Percentiles rank a stretch among this genome's conserved stretches.
Evolutionary conservation across 176 grass and related monocot species (phyloP).

Genomic region (Puya raimondii): DNA sequence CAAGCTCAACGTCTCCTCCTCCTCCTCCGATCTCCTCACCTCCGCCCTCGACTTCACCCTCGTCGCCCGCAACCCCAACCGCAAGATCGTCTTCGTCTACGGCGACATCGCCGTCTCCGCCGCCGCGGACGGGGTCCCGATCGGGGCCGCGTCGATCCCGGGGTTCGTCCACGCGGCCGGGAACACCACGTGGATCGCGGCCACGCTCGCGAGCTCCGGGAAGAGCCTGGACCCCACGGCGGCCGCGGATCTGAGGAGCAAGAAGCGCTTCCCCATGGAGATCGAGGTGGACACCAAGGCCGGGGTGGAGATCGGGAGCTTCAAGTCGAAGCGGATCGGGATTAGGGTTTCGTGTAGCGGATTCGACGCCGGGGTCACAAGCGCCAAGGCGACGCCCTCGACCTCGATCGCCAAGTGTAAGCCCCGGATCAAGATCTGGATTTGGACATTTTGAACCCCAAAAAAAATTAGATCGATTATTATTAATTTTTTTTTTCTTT

Average conservation of each 20-base stretch:
- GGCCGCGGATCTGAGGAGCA: slow-evolving; percentile 56
- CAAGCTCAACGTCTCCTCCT: slow-evolving; percentile 55
- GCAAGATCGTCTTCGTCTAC: slow-evolving; percentile 66
- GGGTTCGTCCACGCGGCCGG: slow-evolving; percentile 56
- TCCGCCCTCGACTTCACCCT: slow-evolving; percentile 78
- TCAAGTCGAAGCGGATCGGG: slow-evolving; percentile 61
- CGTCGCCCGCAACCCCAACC: slow-evolving; percentile 78
- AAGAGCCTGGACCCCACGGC: slow-evolving; percentile 47
- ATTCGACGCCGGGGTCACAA: slow-evolving; percentile 37
- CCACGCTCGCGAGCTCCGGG: slow-evolving; percentile 21
- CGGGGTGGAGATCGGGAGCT: slow-evolving; percentile 64
- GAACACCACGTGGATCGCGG: slow-evolving; percentile 71
- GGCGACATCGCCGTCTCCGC: slow-evolving; percentile 59
- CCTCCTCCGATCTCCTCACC: slow-evolving; percentile 61
- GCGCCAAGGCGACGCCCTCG: slow-evolving; percentile 22
- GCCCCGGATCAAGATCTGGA: slow-evolving; percentile 87
- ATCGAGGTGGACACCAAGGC: slow-evolving; percentile 67
- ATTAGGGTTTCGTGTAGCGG: slow-evolving; percentile 61
- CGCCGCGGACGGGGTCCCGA: slow-evolving; percentile 29
- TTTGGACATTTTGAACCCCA: slow-evolving; percentile 62
- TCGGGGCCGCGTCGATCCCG: slow-evolving; percentile 58
- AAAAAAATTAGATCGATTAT: neutral
- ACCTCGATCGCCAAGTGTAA: slow-evolving; percentile 67
- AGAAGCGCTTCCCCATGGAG: slow-evolving; percentile 34
- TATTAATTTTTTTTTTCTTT: neutral